A percentile compares a stretch with the other conserved stretches of the same genome.
Conservation (phyloP, 2,329 filamentous ascomycete genomes). For the Dryadomyces quercus-mongolicae region DNA sequence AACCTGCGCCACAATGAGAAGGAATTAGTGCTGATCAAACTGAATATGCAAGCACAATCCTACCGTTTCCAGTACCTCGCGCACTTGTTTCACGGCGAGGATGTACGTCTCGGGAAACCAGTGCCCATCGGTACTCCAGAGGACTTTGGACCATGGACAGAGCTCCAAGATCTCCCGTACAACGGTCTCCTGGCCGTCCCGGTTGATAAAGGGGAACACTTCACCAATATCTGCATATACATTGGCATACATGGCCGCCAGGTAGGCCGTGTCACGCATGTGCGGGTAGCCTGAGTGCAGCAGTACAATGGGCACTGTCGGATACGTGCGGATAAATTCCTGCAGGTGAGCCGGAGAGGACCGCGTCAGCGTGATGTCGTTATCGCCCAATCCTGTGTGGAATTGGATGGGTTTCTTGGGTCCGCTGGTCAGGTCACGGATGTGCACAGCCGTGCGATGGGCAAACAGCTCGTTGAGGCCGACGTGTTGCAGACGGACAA, state of each 20-base stretch:
- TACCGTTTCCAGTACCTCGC: constrained; percentile 57
- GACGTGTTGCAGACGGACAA: constrained; percentile 47
- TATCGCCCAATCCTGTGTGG: constrained; percentile 73
- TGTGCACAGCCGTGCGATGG: constrained; percentile 45
- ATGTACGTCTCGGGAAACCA: constrained; percentile 69
- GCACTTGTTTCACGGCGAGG: constrained; percentile 59
- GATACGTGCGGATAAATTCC: constrained; percentile 56
- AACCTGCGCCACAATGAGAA: constrained; percentile 34
- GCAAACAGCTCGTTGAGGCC: constrained; percentile 60
- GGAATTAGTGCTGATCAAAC: not conserved
- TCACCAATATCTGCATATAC: constrained; percentile 76
- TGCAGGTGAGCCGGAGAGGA: constrained; percentile 69
- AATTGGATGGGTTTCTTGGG: constrained; percentile 66
- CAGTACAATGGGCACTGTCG: constrained; percentile 60
- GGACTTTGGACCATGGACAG: constrained; percentile 59
- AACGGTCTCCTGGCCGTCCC: constrained; percentile 61
- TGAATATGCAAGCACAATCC: constrained; percentile 10
- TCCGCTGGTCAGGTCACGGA: constrained; percentile 31
- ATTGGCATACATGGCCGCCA: constrained; percentile 66
- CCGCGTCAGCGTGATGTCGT: constrained; percentile 57
- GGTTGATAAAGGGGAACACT: constrained; percentile 67
- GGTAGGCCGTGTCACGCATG: constrained; percentile 64
- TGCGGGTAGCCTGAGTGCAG: constrained; percentile 76
- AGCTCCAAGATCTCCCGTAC: constrained; percentile 64
- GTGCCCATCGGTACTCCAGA: constrained; percentile 74